Base-by-base conservation (phyloP, 257 asterid species). In the Phtheirospermum japonicum region DNA sequence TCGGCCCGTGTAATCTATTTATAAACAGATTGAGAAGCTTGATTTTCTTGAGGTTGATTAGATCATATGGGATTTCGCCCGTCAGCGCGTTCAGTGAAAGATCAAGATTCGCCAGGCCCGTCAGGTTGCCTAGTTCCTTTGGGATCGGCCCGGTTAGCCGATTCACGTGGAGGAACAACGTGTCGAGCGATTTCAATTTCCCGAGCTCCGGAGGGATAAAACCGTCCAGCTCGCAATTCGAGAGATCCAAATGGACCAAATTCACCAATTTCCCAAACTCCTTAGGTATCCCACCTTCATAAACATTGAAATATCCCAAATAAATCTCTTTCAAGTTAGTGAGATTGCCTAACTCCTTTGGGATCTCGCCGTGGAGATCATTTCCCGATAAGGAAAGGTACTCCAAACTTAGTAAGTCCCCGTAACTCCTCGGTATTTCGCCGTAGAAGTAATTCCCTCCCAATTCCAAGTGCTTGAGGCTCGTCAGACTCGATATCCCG, bases 371-470 rank as follows among this genome's bases (percentile, higher is more conserved):
- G 12, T 71, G 73, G n/a, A 92, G 79, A 59, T 81, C 87, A 61
- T 92, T 92, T 57, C 98, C 98, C 4, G 95, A 75, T 58, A 92
- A 67, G 40, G 91, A 81, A 55, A 92, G 75, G 77, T 82, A 88
- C 75, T 92, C 97, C 55, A 92, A 64, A 7, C 66, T 80, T 20
- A 56, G 6, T 69, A 92, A 66, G 30, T 64, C 40, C 2, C 97
- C 98, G 59, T 84, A 92, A 16, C 76, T 77, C 28, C 9, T 53
- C 0, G 95, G 97, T 45, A 92, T 88, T 52, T 49, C 34, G 1
- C 98, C 98, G 0, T 67, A 66, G 63, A 92, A 88, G 60, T 64
- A 92, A 76, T 86, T 92, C 1, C 98, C 98, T 46, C 97, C 95
- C 68, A 92, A 65, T 58, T 92, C 98, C 42, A 92, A 71, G 73